phyloP scores from a whole-genome alignment of 306 rosid genomes.

The Corylus americana region DNA sequence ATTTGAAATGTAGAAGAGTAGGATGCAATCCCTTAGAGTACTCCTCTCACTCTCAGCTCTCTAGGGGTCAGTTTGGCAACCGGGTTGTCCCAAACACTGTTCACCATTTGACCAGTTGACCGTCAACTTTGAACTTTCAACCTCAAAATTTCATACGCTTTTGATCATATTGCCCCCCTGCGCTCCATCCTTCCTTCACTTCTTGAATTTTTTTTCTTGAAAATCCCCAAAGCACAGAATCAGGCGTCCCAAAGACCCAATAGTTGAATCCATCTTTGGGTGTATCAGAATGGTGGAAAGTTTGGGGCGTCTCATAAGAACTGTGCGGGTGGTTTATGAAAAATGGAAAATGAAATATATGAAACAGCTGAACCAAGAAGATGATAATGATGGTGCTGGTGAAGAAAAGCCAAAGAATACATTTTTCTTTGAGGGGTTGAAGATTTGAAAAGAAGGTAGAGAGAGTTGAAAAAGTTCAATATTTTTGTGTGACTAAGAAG shows the following conservation, averaged over 20 bases:
- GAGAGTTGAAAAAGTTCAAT: not conserved
- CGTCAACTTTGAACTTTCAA: no score
- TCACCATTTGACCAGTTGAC: no score
- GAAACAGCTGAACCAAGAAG: not conserved
- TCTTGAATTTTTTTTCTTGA: no score
- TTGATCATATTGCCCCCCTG: no score
- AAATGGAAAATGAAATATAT: not conserved
- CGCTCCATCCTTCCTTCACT: no score
- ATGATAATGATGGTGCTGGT: not conserved
- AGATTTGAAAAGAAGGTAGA: slow-evolving; percentile 52
- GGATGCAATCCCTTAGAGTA: no score
- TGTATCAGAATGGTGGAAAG: slow-evolving; percentile 31
- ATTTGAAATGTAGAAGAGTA: no score
- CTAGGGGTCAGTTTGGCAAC: no score
- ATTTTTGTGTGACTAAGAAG: not conserved
- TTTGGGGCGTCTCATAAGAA: slow-evolving; percentile 46
- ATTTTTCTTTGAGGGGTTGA: slow-evolving; percentile 9
- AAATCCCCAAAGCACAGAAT: no score
- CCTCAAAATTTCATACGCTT: no score
- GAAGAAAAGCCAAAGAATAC: not conserved
- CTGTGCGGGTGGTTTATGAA: not conserved
- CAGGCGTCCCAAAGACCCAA: not conserved
- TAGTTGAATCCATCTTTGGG: slow-evolving; percentile 18
- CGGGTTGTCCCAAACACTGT: no score
- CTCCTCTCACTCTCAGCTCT: no score